A percentile compares a stretch with the other conserved stretches of the same genome.
Evolutionary conservation across 306 rosid genomes (phyloP).

Genomic region (Gastrolobium bilobum): DNA sequence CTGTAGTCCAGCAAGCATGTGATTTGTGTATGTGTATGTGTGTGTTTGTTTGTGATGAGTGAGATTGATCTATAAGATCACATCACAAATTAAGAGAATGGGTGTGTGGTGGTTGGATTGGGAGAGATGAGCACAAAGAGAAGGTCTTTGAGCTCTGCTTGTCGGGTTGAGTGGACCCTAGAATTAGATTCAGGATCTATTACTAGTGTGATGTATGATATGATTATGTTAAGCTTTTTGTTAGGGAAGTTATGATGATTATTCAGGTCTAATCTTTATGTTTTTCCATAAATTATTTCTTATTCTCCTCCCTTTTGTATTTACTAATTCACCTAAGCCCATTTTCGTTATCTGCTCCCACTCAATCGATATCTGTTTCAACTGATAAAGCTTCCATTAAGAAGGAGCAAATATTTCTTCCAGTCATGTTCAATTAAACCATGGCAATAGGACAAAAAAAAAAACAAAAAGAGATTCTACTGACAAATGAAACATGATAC

Average conservation of each 20-base stretch:
- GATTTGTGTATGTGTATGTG: constrained; percentile 43
- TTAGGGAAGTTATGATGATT: constrained; percentile 49
- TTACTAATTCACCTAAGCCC: constrained; percentile 46
- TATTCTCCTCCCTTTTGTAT: constrained; percentile 16
- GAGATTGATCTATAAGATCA: constrained; percentile 54
- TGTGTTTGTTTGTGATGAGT: constrained; percentile 38
- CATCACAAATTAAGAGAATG: constrained; percentile 53
- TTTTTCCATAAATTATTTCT: constrained; percentile 14
- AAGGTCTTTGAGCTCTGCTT: constrained; percentile 62
- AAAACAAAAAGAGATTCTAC: constrained; percentile 43
- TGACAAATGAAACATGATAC: constrained; percentile 52
- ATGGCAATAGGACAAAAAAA: background rate
- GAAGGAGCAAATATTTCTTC: constrained; percentile 40
- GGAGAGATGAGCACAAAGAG: constrained; percentile 65
- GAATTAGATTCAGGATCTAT: constrained; percentile 70
- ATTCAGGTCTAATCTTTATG: constrained; percentile 49
- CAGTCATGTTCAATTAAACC: constrained; percentile 38
- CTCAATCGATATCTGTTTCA: background rate
- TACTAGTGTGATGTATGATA: constrained; percentile 61
- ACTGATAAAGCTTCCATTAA: background rate
- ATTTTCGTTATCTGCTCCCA: constrained; percentile 54
- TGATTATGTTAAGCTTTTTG: constrained; percentile 63
- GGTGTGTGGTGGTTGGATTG: constrained; percentile 78
- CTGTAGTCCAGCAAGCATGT: constrained; percentile 53
- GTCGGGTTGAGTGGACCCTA: constrained; percentile 81